Evolutionary conservation across 352 stramenopile genomes (phyloP).

Genomic region (Globisporangium lucens): DNA sequence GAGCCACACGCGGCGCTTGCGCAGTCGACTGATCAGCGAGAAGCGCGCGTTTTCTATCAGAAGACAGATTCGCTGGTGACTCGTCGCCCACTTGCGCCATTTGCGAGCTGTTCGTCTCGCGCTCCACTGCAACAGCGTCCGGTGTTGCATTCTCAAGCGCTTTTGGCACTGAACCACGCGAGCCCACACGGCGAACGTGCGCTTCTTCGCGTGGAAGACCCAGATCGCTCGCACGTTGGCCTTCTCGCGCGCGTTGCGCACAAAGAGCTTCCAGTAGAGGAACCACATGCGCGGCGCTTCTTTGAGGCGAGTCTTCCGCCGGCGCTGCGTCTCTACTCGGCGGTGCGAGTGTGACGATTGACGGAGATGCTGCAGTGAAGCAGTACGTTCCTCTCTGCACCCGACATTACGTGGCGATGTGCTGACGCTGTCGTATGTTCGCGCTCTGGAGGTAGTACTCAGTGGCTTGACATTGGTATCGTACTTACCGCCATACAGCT

Average conservation of each 20-base stretch:
- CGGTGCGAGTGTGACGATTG: neutral
- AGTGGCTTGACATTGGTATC: neutral
- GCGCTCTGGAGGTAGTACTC: neutral
- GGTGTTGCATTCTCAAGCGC: conserved; percentile 9
- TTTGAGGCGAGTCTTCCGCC: neutral
- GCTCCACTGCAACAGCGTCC: conserved; percentile 12
- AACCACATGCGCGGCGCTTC: conserved; percentile 20
- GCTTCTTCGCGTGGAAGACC: conserved; percentile 24
- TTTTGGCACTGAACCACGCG: conserved; percentile 9
- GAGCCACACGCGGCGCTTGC: conserved; percentile 25
- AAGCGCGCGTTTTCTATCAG: neutral
- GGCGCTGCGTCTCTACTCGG: neutral
- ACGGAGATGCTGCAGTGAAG: neutral
- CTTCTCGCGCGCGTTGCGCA: conserved; percentile 18
- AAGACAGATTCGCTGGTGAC: neutral
- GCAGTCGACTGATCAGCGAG: conserved; percentile 24
- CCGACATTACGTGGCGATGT: neutral
- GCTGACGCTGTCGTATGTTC: neutral
- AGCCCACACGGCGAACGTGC: conserved; percentile 17
- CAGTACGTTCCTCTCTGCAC: neutral
- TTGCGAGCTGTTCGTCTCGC: neutral
- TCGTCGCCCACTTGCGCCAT: conserved; percentile 10
- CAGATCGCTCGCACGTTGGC: conserved; percentile 12
- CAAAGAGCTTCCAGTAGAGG: conserved; percentile 28
- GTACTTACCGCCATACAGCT: neutral